Evolutionary conservation across 225 moss, liverwort and hornwort species (phyloP).

Genomic region (Sphagnum contortum): DNA sequence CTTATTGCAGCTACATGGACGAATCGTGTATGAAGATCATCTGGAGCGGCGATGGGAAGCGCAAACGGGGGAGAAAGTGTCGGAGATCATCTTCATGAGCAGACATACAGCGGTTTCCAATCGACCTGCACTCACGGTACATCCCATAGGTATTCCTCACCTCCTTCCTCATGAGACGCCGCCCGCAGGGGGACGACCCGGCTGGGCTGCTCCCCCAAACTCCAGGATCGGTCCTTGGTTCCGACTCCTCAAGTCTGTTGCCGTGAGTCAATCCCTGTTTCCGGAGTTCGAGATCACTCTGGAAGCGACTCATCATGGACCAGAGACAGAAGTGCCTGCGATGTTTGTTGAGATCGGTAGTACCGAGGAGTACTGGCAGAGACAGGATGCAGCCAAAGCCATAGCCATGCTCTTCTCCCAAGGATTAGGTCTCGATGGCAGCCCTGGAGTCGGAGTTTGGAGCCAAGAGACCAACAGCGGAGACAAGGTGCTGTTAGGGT

Average conservation of each 20-base stretch:
- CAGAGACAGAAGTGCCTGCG: conserved; percentile 63
- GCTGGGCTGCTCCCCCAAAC: conserved; percentile 82
- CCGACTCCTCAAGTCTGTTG: conserved; percentile 55
- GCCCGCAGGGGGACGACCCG: conserved; percentile 71
- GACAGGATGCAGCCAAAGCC: conserved; percentile 60
- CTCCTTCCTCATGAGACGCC: conserved; percentile 40
- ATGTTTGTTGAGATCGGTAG: conserved; percentile 96
- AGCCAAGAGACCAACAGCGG: conserved; percentile 38
- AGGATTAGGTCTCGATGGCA: conserved; percentile 52
- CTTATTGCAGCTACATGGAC: conserved; percentile 53
- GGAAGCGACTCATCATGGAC: conserved; percentile 93
- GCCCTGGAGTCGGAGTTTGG: conserved; percentile 48
- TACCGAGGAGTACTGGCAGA: conserved; percentile 68
- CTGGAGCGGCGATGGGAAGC: conserved; percentile 86
- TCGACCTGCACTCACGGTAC: conserved; percentile 89
- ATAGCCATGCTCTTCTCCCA: conserved; percentile 45
- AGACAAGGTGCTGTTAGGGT: conserved; percentile 62
- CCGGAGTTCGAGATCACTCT: conserved; percentile 94
- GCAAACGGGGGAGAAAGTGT: conserved; percentile 66
- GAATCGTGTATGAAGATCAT: conserved; percentile 54
- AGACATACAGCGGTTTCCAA: conserved; percentile 79
- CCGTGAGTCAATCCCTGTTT: conserved; percentile 34
- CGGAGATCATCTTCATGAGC: conserved; percentile 82
- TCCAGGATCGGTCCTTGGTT: conserved; percentile 85
- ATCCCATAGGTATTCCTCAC: conserved; percentile 89